Percentiles rank a stretch among this genome's conserved stretches.
Conservation (phyloP, 331 rosid genomes). For the Pyrus hybrid region DNA sequence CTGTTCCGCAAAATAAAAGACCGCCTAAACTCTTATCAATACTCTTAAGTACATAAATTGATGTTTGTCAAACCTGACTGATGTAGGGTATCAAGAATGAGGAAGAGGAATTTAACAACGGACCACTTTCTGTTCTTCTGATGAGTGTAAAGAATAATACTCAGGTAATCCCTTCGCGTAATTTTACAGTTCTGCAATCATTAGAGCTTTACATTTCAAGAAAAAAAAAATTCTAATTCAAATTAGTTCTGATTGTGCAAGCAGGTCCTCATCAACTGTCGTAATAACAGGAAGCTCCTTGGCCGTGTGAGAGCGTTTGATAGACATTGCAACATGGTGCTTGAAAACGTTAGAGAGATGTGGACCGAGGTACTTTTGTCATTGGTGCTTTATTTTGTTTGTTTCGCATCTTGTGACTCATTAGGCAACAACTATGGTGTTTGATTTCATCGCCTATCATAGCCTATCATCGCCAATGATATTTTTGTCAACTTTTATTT, state of each 20-base stretch:
- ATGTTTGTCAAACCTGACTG: not conserved
- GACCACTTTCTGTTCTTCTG: constrained; percentile 88
- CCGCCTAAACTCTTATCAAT: not conserved
- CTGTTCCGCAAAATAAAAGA: not conserved
- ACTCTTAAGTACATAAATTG: not conserved
- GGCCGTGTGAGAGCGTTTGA: constrained; percentile 94
- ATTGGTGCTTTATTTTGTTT: not conserved
- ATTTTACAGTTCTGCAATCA: not conserved
- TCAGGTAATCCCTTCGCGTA: constrained; percentile 37
- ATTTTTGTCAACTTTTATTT: not conserved
- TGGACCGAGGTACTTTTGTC: constrained; percentile 75
- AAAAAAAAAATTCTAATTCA: not conserved
- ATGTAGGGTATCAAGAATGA: constrained; percentile 50
- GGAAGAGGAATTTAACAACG: constrained; percentile 89
- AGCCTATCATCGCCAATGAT: not conserved
- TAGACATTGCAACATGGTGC: constrained; percentile 92
- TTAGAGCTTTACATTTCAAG: not conserved
- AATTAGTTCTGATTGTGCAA: not conserved
- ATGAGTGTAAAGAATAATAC: constrained; percentile 93
- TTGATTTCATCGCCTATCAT: not conserved
- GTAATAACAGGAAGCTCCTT: constrained; percentile 77
- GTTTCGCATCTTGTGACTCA: not conserved
- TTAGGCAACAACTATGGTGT: too few species aligned
- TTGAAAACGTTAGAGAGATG: constrained; percentile 89
- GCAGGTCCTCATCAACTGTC: constrained; percentile 81